Conservation (phyloP, 2,329 filamentous ascomycete genomes). For the Cladosporium phlei region DNA sequence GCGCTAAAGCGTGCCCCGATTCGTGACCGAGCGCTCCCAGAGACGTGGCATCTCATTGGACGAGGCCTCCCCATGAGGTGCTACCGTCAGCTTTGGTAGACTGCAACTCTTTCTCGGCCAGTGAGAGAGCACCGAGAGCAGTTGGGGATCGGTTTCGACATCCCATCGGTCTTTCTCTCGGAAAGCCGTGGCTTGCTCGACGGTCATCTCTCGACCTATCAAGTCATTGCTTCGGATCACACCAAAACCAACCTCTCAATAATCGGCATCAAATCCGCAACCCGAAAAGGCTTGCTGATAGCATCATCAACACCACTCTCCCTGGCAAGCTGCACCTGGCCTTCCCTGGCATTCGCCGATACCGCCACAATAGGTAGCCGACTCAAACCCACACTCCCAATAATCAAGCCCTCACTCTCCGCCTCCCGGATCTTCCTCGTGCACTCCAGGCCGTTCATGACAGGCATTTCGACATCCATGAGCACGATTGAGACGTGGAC, state of each 20-base stretch:
- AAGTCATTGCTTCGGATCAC: too few species aligned
- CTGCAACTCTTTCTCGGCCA: too few species aligned
- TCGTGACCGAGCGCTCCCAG: too few species aligned
- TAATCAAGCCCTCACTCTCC: conserved; percentile 17
- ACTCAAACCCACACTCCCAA: conserved; percentile 14
- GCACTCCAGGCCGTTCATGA: conserved; percentile 28
- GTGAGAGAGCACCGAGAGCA: too few species aligned
- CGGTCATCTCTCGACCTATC: too few species aligned
- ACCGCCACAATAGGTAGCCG: conserved; percentile 25
- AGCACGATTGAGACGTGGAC: conserved; percentile 23
- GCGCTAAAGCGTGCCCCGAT: too few species aligned
- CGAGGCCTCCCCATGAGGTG: too few species aligned
- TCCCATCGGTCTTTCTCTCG: too few species aligned
- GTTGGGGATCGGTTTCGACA: too few species aligned
- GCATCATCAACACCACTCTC: conserved; percentile 25
- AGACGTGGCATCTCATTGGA: too few species aligned
- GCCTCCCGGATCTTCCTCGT: conserved; percentile 24
- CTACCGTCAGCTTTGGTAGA: too few species aligned
- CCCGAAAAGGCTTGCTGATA: conserved; percentile 34
- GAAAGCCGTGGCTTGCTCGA: too few species aligned
- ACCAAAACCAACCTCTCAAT: conserved; percentile 40
- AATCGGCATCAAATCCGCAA: conserved; percentile 46
- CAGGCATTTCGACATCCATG: conserved; percentile 32
- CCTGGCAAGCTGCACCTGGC: conserved; percentile 23
- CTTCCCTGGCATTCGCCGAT: conserved; percentile 28